Evolutionary conservation across 2,329 filamentous ascomycete genomes (phyloP), one percentile per base, ranked within the genome.

Genomic region (Chrysoporthe deuterocubensis): DNA sequence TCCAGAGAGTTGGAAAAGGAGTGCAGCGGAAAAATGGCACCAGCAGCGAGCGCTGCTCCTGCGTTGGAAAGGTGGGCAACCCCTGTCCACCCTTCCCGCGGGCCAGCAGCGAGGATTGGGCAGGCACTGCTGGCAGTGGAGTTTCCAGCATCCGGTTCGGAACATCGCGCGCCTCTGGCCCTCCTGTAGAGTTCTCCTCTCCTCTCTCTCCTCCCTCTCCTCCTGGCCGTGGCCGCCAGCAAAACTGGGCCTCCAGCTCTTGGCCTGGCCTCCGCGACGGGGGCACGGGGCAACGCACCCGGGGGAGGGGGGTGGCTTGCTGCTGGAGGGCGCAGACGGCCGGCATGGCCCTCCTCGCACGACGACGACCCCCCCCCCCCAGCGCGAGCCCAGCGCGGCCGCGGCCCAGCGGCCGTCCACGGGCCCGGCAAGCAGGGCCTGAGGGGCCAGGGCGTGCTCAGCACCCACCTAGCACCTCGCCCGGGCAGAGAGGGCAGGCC

Each of bases 1-100:
- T 21, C 9, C n/a, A 16, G 18, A 21, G 18, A 21, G 1, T 54
- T n/a, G 50, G 26, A 60, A 60, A 60, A 60, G 57, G 57, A 60
- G 57, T 43, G 16, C 57, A 60, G 57, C 57, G 57, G 57, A 60
- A 60, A 60, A 60, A 60, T 60, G 57, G 57, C 40, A 60, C 34
- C 57, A 60, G 57, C 57, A 11, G 40, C 21, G 57, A 60, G 57
- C 37, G 56, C 44, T 40, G 37, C 57, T 43, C 37, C 57, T 60
- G 57, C 57, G 37, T n/a, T 58, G 34, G 34, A 58, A 58, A 42
- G 56, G 56, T 21, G 32, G 56, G 56, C 56, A 37, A 58, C 56
- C 57, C 57, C 57, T 60, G 57, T 60, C 57, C 50, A 37, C 57
- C 42, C 37, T 60, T n/a, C 37, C 57, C 21, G 6, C 21, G 50